Base-by-base conservation (phyloP, 2,329 filamentous ascomycete species). In the Capronia epimyces region DNA sequence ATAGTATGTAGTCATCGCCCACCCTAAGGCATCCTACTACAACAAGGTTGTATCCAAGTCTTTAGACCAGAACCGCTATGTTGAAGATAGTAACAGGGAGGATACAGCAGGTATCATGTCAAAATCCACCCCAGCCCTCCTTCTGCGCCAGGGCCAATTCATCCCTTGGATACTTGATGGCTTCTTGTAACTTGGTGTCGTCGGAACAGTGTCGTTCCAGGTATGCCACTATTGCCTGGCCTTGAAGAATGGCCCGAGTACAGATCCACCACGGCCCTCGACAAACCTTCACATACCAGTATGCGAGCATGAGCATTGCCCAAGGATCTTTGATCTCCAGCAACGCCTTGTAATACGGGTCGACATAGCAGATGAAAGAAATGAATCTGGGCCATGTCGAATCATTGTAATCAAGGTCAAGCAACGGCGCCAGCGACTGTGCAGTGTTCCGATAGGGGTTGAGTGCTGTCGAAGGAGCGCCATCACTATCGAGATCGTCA, bases 301-400 rank as follows among this genome's bases (percentile, higher is more conserved):
- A 78, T 0, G 73, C 69, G n/a, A 82, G 63, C 29, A 83, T 58
- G 9, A 82, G 61, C 53, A 83, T 60, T 0, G 79, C 79, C 22
- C 71, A 67, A 0, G 74, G 65, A 39, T 83, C 79, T 53, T 78
- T 81, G 0, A 55, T 31, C 40, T 71, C 64, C 1, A 83, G 59
- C n/a, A 81, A 53, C 0, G 42, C 44, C 10, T 69, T 67, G 57
- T 73, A 81, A 3, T 66, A 65, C 0, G 68, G 62, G 15, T 71
- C 67, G 42, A 80, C 68, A 41, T 71, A 66, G 8, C 67, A 66
- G 25, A 79, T 57, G 58, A 81, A 79, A 1, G 66, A 60, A 3
- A 80, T 63, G 54, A 75, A 79, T 16, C 66, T 64, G 8, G 77
- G 41, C 15, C 74, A 62, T 10, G 69, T 77, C 1, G 67, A 53